Evolutionary conservation across 108 stramenopile genomes (phyloP), one percentile per base, ranked within the genome.

Genomic region (Cyclotella atomus): DNA sequence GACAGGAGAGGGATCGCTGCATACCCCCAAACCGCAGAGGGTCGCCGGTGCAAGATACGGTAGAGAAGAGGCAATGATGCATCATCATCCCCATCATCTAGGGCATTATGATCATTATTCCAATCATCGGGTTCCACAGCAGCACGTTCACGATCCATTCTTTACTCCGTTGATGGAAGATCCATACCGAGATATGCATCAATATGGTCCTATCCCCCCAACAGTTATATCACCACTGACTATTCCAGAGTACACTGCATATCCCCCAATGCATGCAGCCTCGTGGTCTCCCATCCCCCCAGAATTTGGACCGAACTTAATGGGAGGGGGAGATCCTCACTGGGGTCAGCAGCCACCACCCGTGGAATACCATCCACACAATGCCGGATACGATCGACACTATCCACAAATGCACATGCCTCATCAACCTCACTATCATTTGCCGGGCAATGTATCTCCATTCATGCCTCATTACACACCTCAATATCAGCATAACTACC

Each of bases 141-240:
- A 67, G 38, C 38, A 41, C 12, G 38, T n/a, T 45, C 64, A 59
- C 12, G 34, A 72, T 49, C 47, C 43, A 17, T 38, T 32, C 10
- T 53, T 56, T 32, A 67, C 66, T 8, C 66, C 23, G 20, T 35
- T 44, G 54, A 35, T 35, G 9, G 55, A 15, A 36, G 54, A 2
- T 30, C 57, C 19, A 3, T 53, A 59, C 19, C 34, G 6, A 5
- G 25, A 30, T 34, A 28, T 33, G 16, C 44, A 63, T 44, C 43
- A 63, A 41, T 41, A 9, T 12, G 38, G 38, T 9, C 38, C 38
- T 41, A 41, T 41, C 53, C 62, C 64, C 14, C 36, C 69, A 6
- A 61, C 38, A 24, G 64, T 70, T 2, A 64, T 71, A 0, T 78
- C 77, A 15, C 77, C 77, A 44, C 25, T 71, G 32, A 78, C 69